Evolutionary conservation across 768 basidiomycete species (phyloP), one percentile per base, ranked within the genome.

Genomic region (Mycena vitilis): DNA sequence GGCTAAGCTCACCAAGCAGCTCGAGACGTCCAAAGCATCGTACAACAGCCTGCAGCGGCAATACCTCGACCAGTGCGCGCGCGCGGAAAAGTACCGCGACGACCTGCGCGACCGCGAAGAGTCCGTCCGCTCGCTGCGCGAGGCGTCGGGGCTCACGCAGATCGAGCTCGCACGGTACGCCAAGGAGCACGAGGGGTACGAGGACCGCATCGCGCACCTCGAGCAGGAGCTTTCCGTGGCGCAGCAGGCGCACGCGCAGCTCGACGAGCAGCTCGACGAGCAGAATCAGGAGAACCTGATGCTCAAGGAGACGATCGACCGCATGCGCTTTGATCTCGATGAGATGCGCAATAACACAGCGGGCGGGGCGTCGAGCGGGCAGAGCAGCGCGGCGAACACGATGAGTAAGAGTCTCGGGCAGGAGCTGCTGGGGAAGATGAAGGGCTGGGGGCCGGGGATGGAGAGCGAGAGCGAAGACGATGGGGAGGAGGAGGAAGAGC

Each of bases 241-340:
- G 5, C 88, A 91, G 59, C 86, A 89, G 72, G 90, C 92, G 1
- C 90, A 94, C 60, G 86, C 83, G 0, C 87, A 89, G 66, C 85
- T 98, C 44, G n/a, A n/a, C n/a, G n/a, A n/a, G n/a, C n/a, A n/a
- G n/a, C n/a, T n/a, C n/a, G 95, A 96, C 66, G 91, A 93, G 73
- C 96, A 98, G 83, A 98, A 98, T 82, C 94, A 95, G 74, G 95
- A 96, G 83, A 98, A 98, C 74, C 76, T 97, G 71, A 80, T 95
- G 75, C 84, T 98, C 68, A 97, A 97, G 76, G 96, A 98, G 84
- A 98, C 96, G 2, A 98, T 98, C 72, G 96, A 98, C 76, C 87
- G 95, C 54, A 91, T 98, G 88, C 86, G 94, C 38, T 97, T 92
- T 71, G 96, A 98, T 74, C 89, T 98, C 85, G 96, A 98, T 73